Evolutionary conservation across 2,329 filamentous ascomycete genomes (phyloP), one percentile per base, ranked within the genome.

Genomic region (Colletotrichum sp.): DNA sequence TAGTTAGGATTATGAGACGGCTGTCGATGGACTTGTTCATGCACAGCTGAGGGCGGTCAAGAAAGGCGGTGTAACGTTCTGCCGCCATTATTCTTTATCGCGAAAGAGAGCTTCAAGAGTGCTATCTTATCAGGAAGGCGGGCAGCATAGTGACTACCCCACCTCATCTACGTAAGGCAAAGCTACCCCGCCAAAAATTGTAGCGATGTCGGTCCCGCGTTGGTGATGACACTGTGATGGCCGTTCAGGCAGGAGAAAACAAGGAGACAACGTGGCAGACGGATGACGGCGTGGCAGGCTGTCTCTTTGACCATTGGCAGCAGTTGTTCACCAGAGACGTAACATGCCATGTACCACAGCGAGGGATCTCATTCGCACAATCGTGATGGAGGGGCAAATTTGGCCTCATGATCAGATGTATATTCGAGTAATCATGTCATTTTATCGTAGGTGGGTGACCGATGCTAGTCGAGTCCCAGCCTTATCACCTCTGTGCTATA

Each of bases 31-130:
- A 67, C 72, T 71, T 39, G 56, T 76, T 76, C 74, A 76, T 76
- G 74, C 74, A 22, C 39, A 36, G 34, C 27, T 34, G 56, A 65
- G 73, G 78, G 80, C 80, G 79, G 80, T 81, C 77, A 79, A 56
- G 8, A 55, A 72, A 74, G 70, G 81, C 81, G 81, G 81, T 82
- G 70, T 32, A 16, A 7, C 1, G 70, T 83, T 83, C 78, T 83
- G 80, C 80, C 82, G 75, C 71, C 55, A 70, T 71, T 58, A 78
- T 74, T 25, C 27, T 16, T 76, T 74, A 73, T 76, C 68, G 16
- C n/a, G 70, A 73, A 64, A 60, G 64, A n/a, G n/a, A 13, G 4
- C 4, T 5, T 8, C 28, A n/a, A 9, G 16, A 15, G 9, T 27
- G 30, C 32, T 76, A 67, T 70, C 66, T 70, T 74, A 70, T 74